These are phyloP conservation scores for Botrytis elliptica DNA, from an alignment of 2,329 filamentous ascomycete species.

Conservation along the genomic window DNA sequence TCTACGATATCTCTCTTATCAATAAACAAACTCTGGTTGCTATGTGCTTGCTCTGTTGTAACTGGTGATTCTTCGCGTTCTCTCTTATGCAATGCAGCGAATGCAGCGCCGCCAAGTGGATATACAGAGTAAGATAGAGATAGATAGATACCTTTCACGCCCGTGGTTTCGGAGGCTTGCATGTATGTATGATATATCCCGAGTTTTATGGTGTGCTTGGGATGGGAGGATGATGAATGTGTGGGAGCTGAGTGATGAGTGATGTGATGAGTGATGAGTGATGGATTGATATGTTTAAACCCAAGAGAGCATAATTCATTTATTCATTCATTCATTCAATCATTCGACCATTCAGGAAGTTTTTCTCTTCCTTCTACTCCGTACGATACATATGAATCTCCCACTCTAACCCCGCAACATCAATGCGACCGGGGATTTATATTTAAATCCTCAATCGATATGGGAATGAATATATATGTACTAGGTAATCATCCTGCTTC, in stretches of 20 bases:
- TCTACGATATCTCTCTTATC: not conserved
- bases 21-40: conserved; percentile 11
- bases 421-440: not conserved
- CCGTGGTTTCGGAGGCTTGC: conserved; percentile 7
- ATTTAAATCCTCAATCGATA: not conserved
- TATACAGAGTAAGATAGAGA: too few relatives aligned
- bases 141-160: not conserved
- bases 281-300: not conserved
- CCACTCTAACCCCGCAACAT: not conserved
- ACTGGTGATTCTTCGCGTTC: not conserved
- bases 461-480: too few relatives aligned
- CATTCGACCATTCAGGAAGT: not conserved
- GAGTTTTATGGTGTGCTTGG: not conserved
- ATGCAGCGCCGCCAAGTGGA: not conserved
- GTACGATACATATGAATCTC: not conserved
- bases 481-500: not conserved
- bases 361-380: too few relatives aligned
- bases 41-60: not conserved
- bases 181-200: not conserved
- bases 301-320: not conserved
- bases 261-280: not conserved
- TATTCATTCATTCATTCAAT: too few relatives aligned
- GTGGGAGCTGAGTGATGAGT: not conserved
- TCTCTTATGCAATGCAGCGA: not conserved
- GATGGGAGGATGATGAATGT: not conserved